A percentile compares a stretch with the other conserved stretches of the same genome.
phyloP scores from a whole-genome alignment of 2,329 filamentous ascomycete genomes.

The Aspergillus pseudoterreus region DNA sequence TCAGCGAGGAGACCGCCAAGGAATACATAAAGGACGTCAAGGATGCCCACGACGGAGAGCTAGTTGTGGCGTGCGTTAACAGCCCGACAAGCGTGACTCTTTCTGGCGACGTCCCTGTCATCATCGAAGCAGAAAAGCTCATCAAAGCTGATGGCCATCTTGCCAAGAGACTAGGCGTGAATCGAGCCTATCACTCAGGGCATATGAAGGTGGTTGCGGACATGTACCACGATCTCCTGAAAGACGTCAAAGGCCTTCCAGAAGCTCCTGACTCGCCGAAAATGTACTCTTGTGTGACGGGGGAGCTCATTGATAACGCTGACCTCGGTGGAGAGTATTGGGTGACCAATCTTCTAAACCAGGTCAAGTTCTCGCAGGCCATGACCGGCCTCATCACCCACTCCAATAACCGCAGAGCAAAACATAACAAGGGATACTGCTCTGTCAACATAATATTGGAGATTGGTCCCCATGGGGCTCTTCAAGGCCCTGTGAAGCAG shows the following conservation, averaged over 20 bases:
- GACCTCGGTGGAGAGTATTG: neutral
- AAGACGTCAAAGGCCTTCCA: neutral
- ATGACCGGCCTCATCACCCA: neutral
- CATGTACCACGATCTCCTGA: neutral
- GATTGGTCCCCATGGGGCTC: neutral
- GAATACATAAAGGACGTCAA: neutral
- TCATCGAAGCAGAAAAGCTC: neutral
- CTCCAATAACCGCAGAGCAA: neutral
- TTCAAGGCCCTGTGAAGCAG: neutral
- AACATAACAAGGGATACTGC: neutral
- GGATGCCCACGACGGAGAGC: neutral
- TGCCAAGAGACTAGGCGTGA: neutral
- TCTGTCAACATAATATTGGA: neutral
- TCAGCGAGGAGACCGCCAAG: neutral
- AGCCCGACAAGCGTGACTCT: neutral
- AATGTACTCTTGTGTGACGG: neutral
- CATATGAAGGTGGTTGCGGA: neutral
- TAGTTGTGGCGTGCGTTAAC: neutral
- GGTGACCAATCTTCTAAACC: neutral
- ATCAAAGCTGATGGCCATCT: neutral
- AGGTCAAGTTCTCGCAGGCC: neutral
- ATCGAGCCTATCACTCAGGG: neutral
- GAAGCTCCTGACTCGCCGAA: neutral
- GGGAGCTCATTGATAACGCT: neutral
- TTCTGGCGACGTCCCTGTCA: neutral